Evolutionary conservation across 2,329 filamentous ascomycete genomes (phyloP).

Genomic region (Phaeosphaeriaceae sp.): DNA sequence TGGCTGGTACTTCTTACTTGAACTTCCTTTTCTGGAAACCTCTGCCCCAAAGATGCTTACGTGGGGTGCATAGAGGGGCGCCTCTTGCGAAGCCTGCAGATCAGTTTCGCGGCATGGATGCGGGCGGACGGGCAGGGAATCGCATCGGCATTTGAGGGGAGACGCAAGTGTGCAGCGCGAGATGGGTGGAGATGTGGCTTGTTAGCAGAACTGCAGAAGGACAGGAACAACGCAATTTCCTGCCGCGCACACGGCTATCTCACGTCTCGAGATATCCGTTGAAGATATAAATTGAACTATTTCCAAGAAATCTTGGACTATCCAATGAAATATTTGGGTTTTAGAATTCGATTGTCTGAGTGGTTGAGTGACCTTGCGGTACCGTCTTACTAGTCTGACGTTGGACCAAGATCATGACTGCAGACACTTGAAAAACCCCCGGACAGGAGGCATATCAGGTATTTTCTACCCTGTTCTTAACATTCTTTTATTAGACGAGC

Average conservation of each 20-base stretch:
- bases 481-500: too few relatives aligned
- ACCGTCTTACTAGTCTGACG: too few relatives aligned
- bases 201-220: conserved; percentile 1
- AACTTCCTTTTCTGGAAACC: neutral
- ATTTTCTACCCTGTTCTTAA: too few relatives aligned
- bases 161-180: neutral
- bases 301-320: too few relatives aligned
- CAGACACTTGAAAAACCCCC: too few relatives aligned
- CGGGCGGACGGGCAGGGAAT: neutral
- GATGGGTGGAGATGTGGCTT: neutral
- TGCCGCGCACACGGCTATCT: neutral
- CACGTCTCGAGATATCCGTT: too few relatives aligned
- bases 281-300: too few relatives aligned
- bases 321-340: too few relatives aligned
- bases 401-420: too few relatives aligned
- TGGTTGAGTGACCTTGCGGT: too few relatives aligned
- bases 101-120: neutral
- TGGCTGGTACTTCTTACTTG: conserved; percentile 1
- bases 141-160: neutral
- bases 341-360: too few relatives aligned
- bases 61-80: conserved; percentile 1
- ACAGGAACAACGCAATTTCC: neutral
- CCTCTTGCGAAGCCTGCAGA: conserved; percentile 2
- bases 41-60: neutral
- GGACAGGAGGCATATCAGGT: too few relatives aligned